Evolutionary conservation across 2,329 filamentous ascomycete genomes (phyloP).

Genomic region (Chaetomium sp.): DNA sequence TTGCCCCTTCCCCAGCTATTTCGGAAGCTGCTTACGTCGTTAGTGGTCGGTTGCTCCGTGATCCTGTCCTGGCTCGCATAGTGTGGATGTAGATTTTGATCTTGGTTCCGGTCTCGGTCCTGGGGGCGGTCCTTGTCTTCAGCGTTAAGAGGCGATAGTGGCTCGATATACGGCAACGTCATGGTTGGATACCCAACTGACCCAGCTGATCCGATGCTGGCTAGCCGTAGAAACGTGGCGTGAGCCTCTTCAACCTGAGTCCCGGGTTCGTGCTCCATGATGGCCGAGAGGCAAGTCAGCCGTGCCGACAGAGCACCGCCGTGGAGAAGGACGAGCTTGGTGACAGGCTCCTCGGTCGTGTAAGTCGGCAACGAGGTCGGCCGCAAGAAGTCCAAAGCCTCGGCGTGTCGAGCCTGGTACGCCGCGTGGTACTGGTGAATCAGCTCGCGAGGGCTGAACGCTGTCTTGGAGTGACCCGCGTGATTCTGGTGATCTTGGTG

Average conservation of each 20-base stretch:
- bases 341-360: constrained; percentile 34
- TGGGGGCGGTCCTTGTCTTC: too few species aligned
- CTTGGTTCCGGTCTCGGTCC: neutral
- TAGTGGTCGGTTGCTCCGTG: neutral
- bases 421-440: constrained; percentile 48
- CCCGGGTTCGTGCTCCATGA: constrained; percentile 46
- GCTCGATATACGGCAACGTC: too few species aligned
- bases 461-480: constrained; percentile 15
- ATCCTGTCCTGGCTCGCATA: neutral
- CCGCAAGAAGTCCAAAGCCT: constrained; percentile 46
- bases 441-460: constrained; percentile 27
- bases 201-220: constrained; percentile 38
- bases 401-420: constrained; percentile 39
- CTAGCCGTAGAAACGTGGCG: constrained; percentile 43
- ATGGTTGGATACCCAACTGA: too few species aligned
- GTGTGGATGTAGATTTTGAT: neutral
- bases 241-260: constrained; percentile 46
- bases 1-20: neutral
- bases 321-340: constrained; percentile 51
- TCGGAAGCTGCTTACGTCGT: neutral
- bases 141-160: too few species aligned
- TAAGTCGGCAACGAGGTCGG: constrained; percentile 31
- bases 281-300: constrained; percentile 46
- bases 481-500: too few species aligned
- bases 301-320: constrained; percentile 52